Evolutionary conservation across 345 rosid genomes (phyloP).

Genomic region (Syzygium aqueum): DNA sequence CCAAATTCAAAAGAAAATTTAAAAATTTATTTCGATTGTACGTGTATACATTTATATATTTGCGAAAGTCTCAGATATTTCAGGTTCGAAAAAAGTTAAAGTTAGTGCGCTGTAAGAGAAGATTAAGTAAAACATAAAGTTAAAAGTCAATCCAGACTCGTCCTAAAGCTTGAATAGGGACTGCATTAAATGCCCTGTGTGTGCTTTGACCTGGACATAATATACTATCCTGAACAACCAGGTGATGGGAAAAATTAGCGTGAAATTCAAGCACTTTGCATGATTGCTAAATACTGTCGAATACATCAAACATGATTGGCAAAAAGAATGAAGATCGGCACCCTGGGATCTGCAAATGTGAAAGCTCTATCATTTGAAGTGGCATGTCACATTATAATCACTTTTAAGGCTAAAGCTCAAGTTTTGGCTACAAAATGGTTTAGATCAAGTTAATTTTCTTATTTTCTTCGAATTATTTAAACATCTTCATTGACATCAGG

Average conservation of each 20-base stretch:
- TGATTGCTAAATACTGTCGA: neutral
- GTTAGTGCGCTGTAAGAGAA: too few species aligned
- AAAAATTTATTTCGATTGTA: too few species aligned
- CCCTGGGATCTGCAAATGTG: neutral
- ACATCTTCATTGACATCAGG: neutral
- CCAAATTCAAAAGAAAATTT: too few species aligned
- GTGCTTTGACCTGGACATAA: neutral
- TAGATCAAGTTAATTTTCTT: neutral
- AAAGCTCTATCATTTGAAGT: neutral
- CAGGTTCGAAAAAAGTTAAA: too few species aligned
- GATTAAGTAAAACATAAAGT: too few species aligned
- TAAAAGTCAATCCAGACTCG: too few species aligned
- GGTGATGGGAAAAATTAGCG: neutral
- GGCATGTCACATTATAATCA: neutral
- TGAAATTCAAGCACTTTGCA: neutral
- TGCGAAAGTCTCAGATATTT: too few species aligned
- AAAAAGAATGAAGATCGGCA: neutral
- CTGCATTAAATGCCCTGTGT: neutral
- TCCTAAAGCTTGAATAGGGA: neutral
- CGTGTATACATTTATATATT: too few species aligned
- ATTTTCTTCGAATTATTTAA: neutral
- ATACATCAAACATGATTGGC: neutral
- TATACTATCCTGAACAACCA: neutral
- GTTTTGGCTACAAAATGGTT: neutral
- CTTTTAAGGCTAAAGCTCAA: neutral